Base-by-base conservation (phyloP, 768 basidiomycete species). In the Phylloporus rhodoxanthus region DNA sequence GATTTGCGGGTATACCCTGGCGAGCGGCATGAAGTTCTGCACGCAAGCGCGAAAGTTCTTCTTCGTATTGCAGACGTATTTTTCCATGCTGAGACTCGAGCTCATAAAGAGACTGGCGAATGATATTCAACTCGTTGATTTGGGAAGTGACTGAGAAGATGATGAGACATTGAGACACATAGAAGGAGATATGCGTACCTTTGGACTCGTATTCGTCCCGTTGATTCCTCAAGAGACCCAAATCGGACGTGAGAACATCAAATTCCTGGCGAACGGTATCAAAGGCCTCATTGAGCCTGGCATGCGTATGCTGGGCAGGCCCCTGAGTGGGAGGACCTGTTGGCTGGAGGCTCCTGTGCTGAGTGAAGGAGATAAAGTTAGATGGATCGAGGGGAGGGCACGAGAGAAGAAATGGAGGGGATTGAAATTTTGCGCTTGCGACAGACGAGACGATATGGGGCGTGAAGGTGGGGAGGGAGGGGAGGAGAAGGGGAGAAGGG, bases 181-280 rank as follows among this genome's bases (percentile, higher is more conserved):
- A n/a, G 52, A 41, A 20, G 21, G 8, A 15, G 40, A 37, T 34
- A 40, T 40, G 26, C 17, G 30, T 20, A 94, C 95, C 80, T 77
- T 92, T 93, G 6, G 73, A 75, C 70, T 97, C 94, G 64, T 84
- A 88, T 50, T 97, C 95, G 57, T 96, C 93, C 43, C 89, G 74
- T 69, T 95, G 89, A 26, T 72, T 75, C 48, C 90, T 79, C 58
- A 87, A 73, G 9, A 77, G 61, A n/a, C 69, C 72, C 43, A 87
- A 70, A 62, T 96, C 92, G 41, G 75, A 70, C 8, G 80, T 70
- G 51, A 94, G 71, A 48, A 72, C 72, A 44, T 96, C 92, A 62
- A 91, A 93, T 71, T 97, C 94, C 47, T 81, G 80, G 54, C 85
- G 78, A 60, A 96, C 83, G 51, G 75, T 73, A 40, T 94, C 92